These are phyloP conservation scores for Gossypium davidsonii DNA, from an alignment of 441 rosid genomes.

Conservation along the genomic window DNA sequence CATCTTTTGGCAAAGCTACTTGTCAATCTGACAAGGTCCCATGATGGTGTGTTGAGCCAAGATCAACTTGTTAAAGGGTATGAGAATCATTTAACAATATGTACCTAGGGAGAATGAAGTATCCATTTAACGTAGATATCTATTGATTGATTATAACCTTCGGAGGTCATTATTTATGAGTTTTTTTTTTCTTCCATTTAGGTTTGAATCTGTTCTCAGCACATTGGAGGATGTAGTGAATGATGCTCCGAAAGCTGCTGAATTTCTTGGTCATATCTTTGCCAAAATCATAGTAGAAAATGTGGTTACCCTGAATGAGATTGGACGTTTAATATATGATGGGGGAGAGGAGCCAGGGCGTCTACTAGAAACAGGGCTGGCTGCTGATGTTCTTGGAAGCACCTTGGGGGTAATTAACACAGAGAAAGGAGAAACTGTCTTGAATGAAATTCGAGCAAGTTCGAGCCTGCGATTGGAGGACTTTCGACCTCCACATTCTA, in stretches of 20 bases:
- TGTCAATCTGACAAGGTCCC: slow-evolving; percentile 52
- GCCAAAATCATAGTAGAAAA: slow-evolving; percentile 46
- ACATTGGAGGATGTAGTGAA: slow-evolving; percentile 79
- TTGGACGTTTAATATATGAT: slow-evolving; percentile 43
- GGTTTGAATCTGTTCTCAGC: slow-evolving; percentile 69
- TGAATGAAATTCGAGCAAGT: slow-evolving; percentile 43
- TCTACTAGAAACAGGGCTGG: slow-evolving; percentile 56
- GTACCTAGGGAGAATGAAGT: background rate
- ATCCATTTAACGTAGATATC: background rate
- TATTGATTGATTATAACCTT: background rate
- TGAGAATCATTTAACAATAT: background rate
- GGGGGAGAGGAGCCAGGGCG: slow-evolving; percentile 79
- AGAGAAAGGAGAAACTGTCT: slow-evolving; percentile 53
- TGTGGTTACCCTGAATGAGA: slow-evolving; percentile 47
- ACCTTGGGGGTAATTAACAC: slow-evolving; percentile 54
- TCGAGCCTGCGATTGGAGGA: slow-evolving; percentile 70
- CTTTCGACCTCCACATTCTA: slow-evolving; percentile 57
- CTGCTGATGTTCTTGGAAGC: slow-evolving; percentile 81
- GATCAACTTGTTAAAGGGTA: slow-evolving; percentile 78
- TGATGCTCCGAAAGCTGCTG: slow-evolving; percentile 43
- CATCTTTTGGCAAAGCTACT: slow-evolving; percentile 84
- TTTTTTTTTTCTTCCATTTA: slow-evolving; percentile 15
- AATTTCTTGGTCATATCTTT: slow-evolving; percentile 54
- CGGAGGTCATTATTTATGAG: background rate
- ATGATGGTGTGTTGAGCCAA: slow-evolving; percentile 38